These are phyloP conservation scores for Oryza glaberrima DNA, from an alignment of 176 grass and related monocot genomes.

Conservation along the genomic window DNA sequence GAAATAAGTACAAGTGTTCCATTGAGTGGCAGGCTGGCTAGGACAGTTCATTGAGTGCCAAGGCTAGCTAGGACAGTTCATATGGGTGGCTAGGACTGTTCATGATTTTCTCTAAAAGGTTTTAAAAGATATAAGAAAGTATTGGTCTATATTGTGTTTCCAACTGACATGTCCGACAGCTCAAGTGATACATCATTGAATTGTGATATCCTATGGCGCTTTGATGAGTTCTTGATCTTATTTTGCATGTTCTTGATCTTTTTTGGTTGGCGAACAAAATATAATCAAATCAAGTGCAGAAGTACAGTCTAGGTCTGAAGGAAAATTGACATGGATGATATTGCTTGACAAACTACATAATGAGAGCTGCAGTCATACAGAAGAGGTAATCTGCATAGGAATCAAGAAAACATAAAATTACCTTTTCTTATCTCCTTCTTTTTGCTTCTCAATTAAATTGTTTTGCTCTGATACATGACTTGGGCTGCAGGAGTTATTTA, in stretches of 20 bases:
- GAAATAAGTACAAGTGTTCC: too few relatives aligned
- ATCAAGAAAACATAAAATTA: slow-evolving; percentile 8
- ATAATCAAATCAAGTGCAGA: neutral
- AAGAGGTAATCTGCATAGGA: neutral
- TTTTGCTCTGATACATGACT: slow-evolving; percentile 40
- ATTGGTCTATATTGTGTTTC: neutral
- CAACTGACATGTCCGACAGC: neutral
- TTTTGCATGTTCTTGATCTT: neutral
- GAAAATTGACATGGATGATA: neutral
- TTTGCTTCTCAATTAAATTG: slow-evolving; percentile 37
- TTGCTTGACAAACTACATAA: neutral
- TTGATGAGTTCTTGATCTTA: neutral
- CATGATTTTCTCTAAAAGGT: neutral
- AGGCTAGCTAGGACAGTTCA: neutral
- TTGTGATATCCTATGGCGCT: neutral
- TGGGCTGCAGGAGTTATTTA: slow-evolving; percentile 40
- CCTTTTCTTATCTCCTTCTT: slow-evolving; percentile 54
- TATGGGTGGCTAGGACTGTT: neutral
- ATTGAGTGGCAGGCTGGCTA: neutral
- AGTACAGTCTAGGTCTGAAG: neutral
- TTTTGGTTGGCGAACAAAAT: slow-evolving; percentile 9
- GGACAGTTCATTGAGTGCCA: neutral
- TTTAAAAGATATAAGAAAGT: neutral
- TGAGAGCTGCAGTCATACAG: neutral
- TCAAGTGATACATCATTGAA: neutral